Base-by-base conservation (phyloP, 2,329 filamentous ascomycete genomes). In the Metarhizium album region DNA sequence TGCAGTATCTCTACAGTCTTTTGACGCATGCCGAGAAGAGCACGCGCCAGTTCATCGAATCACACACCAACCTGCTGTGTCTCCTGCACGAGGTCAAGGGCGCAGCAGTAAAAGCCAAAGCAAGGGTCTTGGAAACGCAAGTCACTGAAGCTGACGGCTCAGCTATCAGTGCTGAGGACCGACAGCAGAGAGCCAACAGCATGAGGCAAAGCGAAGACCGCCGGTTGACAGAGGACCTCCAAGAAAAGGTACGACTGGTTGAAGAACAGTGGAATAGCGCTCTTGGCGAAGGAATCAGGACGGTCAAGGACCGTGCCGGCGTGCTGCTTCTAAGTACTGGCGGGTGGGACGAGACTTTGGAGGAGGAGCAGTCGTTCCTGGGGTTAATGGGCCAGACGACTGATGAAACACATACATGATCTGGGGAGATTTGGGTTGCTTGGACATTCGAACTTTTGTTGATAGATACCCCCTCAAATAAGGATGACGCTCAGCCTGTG, bases 31-130 rank as follows among this genome's bases (percentile, higher is more conserved):
- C 90, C 0, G 88, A 94, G 65, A 95, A 93, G 71, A 90, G 86
- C 59, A 91, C 89, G 8, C 94, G 95, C 62, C 93, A 97, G 66
- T 97, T 95, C 68, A 96, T 97, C 61, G 93, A 97, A 71, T 86
- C 83, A 6, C 91, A 97, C 71, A 91, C 83, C 29, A 96, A 96
- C 62, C 73, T 96, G 33, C 75, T 95, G 23, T 97, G 91, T 62
- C 74, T 97, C 37, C 70, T 95, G 51, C 93, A 96, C 61, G 90
- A 96, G 67, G 89, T 95, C 49, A 88, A 89, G 63, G 87, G 87
- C 49, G 84, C 84, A 0, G 82, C 87, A 2, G 84, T 87, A 62
- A 75, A 76, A 45, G 85, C 87, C 7, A 82, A 82, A 57, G 80
- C 80, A 48, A 76, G 81, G 55, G 72, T 86, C 18, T 74, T 85